Base-by-base conservation (phyloP, 208 protist genomes). In the Endotrypanum monterogeii region DNA sequence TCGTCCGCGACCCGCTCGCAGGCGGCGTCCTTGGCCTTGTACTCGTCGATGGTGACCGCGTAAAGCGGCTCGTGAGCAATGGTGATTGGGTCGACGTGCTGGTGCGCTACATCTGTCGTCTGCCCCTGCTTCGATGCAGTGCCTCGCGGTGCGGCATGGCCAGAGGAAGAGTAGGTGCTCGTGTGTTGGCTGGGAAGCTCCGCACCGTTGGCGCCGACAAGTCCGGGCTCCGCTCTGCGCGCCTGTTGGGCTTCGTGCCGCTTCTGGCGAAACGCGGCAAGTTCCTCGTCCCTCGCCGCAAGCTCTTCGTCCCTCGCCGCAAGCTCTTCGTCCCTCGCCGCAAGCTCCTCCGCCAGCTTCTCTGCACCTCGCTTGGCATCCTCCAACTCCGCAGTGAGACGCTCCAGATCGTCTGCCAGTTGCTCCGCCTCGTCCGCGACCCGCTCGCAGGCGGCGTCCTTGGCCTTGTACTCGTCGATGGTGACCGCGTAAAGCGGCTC, bases 401-500 rank as follows among this genome's bases (percentile, higher is more conserved):
- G 41, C 60, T 75, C 14, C 58, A 30, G 58, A 44, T 75, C 71
- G 14, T 67, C 68, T 14, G 20, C 55, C 4, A 73, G 30, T 3
- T n/a, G 56, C 25, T 63, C 57, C 41, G 58, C 71, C 25, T 75
- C 71, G 5, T 58, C 63, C 30, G 7, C 56, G 23, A 55, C 63
- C 32, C 44, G 30, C 20, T 67, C 51, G n/a, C 44, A n/a, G 3
- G 63, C 63, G 30, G 48, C 65, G 35, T 71, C 35, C 62, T 77
- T 70, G 16, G 41, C 63, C 63, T 58, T 73, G 73, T 66, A 66
- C 61, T 79, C 74, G 50, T 70, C 74, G 16, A 71, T 54, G 18
- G 67, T 79, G 5, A 71, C 74, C 16, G 62, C 74, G 74, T 79
- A 79, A 41, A 79, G 32, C 50, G 74, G 74, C 74, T 79, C 74